Conservation (phyloP, 2,329 filamentous ascomycete genomes). For the Ophiosphaerella korrae region DNA sequence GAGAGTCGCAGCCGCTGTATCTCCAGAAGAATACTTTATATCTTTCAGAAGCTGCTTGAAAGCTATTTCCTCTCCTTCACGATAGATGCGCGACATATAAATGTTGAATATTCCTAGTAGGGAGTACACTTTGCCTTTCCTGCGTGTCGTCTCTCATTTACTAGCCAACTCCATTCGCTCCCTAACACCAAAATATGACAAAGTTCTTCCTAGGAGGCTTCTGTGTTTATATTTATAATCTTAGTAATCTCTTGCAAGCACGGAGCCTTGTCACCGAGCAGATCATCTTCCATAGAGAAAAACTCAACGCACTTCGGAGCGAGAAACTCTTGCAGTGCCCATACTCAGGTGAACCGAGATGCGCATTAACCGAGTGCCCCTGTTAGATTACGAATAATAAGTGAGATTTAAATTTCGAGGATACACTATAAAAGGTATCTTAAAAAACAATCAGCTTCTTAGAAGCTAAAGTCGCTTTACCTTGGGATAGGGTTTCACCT, state of each 20-base stretch:
- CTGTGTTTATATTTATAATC: not conserved
- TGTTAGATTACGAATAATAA: too few relatives aligned
- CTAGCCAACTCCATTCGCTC: not conserved
- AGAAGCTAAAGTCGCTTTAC: too few relatives aligned
- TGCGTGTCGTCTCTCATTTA: not conserved
- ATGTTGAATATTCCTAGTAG: not conserved
- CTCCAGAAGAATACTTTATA: not conserved
- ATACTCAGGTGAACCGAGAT: not conserved
- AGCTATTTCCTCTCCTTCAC: not conserved
- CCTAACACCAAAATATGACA: not conserved
- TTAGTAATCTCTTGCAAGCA: not conserved
- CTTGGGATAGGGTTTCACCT: too few relatives aligned
- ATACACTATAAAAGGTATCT: too few relatives aligned
- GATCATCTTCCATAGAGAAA: constrained; percentile 9
- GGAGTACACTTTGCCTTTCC: not conserved
- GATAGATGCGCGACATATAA: not conserved
- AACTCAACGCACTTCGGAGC: constrained; percentile 10
- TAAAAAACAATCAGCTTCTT: too few relatives aligned
- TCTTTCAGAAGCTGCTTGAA: not conserved
- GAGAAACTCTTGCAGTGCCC: constrained; percentile 9
- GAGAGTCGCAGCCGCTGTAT: not conserved
- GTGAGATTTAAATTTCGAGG: too few relatives aligned
- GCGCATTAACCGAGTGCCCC: too few relatives aligned
- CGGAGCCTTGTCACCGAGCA: constrained; percentile 7
- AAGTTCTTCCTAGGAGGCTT: not conserved